Percentiles rank a stretch among this genome's conserved stretches.
phyloP scores from a whole-genome alignment of 208 protist genomes.

The Zelonia costaricensis region DNA sequence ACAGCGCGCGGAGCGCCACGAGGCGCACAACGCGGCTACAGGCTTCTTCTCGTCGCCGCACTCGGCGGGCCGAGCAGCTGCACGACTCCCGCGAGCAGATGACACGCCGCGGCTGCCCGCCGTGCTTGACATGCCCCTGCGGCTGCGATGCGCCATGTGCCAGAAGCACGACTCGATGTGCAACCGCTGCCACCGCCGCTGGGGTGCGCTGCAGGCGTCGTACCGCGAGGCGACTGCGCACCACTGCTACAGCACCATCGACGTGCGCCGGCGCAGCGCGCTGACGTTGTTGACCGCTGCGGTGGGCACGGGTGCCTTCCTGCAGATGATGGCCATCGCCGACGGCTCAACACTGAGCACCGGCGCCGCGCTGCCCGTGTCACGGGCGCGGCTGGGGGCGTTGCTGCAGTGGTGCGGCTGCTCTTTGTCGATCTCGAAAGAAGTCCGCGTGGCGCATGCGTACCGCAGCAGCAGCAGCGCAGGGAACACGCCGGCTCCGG shows the following conservation, averaged over 20 bases:
- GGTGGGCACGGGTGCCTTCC: conserved; percentile 38
- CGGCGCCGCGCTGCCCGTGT: conserved; percentile 5
- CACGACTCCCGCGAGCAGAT: too few relatives aligned
- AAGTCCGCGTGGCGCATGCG: neutral
- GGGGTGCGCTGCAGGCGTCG: conserved; percentile 25
- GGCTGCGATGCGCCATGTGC: conserved; percentile 49
- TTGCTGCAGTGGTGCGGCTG: conserved; percentile 5
- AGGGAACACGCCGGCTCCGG: too few relatives aligned
- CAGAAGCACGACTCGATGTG: conserved; percentile 61
- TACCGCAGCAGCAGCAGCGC: neutral
- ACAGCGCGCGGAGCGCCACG: conserved; percentile 13
- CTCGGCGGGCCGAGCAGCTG: neutral
- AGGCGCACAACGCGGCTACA: conserved; percentile 1
- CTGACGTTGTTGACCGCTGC: conserved; percentile 43
- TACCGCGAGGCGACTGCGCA: conserved; percentile 12
- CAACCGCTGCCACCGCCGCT: conserved; percentile 44
- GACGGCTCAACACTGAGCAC: conserved; percentile 17
- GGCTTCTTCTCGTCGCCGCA: conserved; percentile 8
- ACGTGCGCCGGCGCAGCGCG: conserved; percentile 10
- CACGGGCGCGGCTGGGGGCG: neutral
- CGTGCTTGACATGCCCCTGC: conserved; percentile 45
- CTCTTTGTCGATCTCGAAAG: neutral
- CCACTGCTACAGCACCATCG: conserved; percentile 30
- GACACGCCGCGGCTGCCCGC: conserved; percentile 19
- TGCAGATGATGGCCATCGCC: conserved; percentile 36